Percentiles rank a stretch among this genome's conserved stretches.
Conservation (phyloP, 768 basidiomycete species). For the Megacollybia marginata region DNA sequence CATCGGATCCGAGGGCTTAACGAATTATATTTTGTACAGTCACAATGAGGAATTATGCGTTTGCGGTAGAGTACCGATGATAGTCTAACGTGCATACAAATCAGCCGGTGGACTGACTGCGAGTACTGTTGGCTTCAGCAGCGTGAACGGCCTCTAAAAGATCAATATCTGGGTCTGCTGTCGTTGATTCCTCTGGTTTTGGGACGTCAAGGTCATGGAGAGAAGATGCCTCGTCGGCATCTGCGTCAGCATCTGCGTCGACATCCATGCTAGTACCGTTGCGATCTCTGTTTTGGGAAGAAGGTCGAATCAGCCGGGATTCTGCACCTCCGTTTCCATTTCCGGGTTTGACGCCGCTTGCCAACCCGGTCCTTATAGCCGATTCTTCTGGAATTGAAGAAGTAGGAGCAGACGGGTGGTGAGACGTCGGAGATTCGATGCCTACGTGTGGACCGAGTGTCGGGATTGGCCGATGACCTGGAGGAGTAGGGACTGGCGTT, state of each 20-base stretch:
- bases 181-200: slow-evolving; percentile 5
- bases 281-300: neutral
- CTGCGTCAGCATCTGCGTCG: slow-evolving; percentile 18
- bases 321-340: slow-evolving; percentile 10
- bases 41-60: no score
- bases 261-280: slow-evolving; percentile 6
- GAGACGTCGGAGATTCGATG: no score
- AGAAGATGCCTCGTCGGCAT: slow-evolving; percentile 6
- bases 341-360: slow-evolving; percentile 3
- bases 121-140: neutral
- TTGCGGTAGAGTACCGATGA: no score
- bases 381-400: slow-evolving; percentile 10
- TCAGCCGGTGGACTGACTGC: neutral
- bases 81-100: no score
- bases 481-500: no score
- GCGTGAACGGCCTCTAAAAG: neutral
- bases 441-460: no score
- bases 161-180: slow-evolving; percentile 6
- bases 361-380: neutral
- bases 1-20: no score
- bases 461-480: no score
- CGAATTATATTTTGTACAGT: no score
- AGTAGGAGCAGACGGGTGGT: no score
- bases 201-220: slow-evolving; percentile 16
- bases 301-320: neutral